Percentiles rank a stretch among this genome's conserved stretches.
phyloP scores from a whole-genome alignment of 148 eudicot genomes.

The Chenopodium suecicum region DNA sequence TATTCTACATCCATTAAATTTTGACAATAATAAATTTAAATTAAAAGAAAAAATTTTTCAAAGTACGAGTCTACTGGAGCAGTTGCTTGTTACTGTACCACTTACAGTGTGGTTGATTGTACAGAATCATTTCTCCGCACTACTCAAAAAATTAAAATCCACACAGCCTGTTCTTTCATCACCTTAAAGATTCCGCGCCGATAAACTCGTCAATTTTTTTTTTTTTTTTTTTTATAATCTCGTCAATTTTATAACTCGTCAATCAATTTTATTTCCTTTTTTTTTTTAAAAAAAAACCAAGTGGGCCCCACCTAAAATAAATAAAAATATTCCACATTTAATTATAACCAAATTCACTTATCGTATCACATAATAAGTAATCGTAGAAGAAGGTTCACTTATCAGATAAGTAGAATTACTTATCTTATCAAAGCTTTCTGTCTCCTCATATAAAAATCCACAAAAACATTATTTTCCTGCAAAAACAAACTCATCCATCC shows the following conservation, averaged over 20 bases:
- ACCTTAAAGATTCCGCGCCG: conserved; percentile 50
- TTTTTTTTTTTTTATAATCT: not conserved
- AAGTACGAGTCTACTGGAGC: no score
- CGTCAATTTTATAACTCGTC: conserved; percentile 11
- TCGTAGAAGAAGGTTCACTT: not conserved
- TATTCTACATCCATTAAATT: no score
- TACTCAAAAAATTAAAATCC: not conserved
- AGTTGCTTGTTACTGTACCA: not conserved
- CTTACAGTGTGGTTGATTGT: not conserved
- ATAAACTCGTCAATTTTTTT: conserved; percentile 24
- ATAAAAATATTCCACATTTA: no score
- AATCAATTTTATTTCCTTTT: not conserved
- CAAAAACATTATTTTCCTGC: not conserved
- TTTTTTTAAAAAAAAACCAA: not conserved
- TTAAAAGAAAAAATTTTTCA: no score
- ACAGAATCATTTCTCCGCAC: not conserved
- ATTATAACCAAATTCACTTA: no score
- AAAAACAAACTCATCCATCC: not conserved
- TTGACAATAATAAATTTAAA: no score
- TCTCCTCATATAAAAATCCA: conserved; percentile 29
- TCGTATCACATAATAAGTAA: no score
- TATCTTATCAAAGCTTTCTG: conserved; percentile 24
- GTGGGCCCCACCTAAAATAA: conserved; percentile 26
- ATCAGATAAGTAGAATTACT: not conserved
- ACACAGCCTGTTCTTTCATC: conserved; percentile 19